These are phyloP conservation scores for Brassica nigra DNA, from an alignment of 345 rosid species.

Conservation along the genomic window DNA sequence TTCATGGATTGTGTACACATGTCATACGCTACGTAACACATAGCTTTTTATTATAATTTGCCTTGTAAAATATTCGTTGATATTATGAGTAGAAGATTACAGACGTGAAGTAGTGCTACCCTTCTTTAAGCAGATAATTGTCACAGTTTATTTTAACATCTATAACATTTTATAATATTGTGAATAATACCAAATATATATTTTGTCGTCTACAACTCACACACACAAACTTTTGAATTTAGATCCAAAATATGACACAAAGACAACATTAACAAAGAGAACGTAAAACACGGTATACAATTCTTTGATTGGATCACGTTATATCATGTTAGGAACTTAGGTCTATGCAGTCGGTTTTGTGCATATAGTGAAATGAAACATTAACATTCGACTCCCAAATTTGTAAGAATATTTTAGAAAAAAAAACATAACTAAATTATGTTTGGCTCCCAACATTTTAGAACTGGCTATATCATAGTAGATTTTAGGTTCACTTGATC, in stretches of 20 bases:
- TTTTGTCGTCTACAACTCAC: neutral
- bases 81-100: conserved; percentile 3
- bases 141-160: neutral
- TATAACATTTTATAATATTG: neutral
- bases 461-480: neutral
- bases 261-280: neutral
- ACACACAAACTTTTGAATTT: neutral
- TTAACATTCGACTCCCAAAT: too few relatives aligned
- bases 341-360: too few relatives aligned
- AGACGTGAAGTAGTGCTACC: neutral
- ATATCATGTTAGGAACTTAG: too few relatives aligned
- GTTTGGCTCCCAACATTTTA: too few relatives aligned
- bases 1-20: neutral
- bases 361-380: too few relatives aligned
- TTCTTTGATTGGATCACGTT: too few relatives aligned
- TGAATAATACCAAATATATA: neutral
- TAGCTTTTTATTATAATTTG: conserved; percentile 6
- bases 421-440: too few relatives aligned
- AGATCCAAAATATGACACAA: neutral
- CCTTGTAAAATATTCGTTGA: neutral
- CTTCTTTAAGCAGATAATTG: neutral
- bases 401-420: too few relatives aligned
- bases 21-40: neutral
- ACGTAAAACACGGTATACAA: neutral
- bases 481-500: neutral